Evolutionary conservation across 495 filamentous ascomycete species (phyloP).

Genomic region (Xylaria acuta): DNA sequence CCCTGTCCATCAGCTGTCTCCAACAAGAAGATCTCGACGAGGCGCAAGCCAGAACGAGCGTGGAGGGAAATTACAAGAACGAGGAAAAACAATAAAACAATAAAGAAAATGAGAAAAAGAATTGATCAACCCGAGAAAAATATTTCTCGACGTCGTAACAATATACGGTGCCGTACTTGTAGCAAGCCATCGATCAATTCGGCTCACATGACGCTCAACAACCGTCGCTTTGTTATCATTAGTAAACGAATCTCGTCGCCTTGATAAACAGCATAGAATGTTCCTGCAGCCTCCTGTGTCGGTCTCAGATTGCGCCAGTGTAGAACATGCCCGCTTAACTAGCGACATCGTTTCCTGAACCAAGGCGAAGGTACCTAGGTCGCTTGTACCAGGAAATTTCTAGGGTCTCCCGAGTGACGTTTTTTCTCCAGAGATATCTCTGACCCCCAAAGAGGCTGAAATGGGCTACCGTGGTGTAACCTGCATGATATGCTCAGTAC

Average conservation of each 20-base stretch:
- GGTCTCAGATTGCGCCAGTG: background rate
- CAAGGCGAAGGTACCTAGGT: background rate
- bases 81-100: conserved; percentile 4
- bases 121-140: conserved; percentile 2
- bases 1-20: conserved; percentile 32
- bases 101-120: conserved; percentile 10
- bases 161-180: conserved; percentile 4
- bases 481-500: conserved; percentile 22
- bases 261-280: background rate
- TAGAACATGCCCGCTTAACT: background rate
- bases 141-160: background rate
- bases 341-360: background rate
- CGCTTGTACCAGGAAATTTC: background rate
- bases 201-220: conserved; percentile 1
- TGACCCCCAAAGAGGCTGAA: conserved; percentile 27
- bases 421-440: background rate
- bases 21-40: conserved; percentile 20
- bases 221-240: conserved; percentile 1
- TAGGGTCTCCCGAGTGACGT: background rate
- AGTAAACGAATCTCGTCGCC: conserved; percentile 5
- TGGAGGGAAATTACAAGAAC: background rate
- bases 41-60: conserved; percentile 21
- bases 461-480: conserved; percentile 16
- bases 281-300: background rate
- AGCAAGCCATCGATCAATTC: conserved; percentile 10